A percentile compares a stretch with the other conserved stretches of the same genome.
These are phyloP conservation scores for Oryza nivara DNA, from an alignment of 176 grass and related monocot genomes.

Conservation along the genomic window DNA sequence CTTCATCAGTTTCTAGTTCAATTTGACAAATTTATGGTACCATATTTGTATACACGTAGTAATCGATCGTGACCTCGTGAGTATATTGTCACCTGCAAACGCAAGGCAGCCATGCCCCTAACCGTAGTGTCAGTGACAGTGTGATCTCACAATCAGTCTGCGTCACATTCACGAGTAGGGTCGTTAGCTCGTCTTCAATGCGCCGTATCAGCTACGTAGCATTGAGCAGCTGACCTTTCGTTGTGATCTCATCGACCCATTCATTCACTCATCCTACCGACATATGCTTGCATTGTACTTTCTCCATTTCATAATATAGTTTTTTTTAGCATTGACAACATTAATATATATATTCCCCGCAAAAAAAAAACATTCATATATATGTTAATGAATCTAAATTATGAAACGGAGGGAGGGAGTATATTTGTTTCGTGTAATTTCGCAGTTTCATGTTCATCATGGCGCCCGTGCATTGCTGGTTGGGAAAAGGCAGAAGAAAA, in stretches of 20 bases:
- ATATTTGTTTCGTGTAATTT: neutral
- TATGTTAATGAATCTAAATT: no score
- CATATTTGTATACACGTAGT: neutral
- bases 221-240: neutral
- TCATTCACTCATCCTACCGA: neutral
- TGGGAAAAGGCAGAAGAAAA: conserved; percentile 24
- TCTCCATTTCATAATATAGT: no score
- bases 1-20: neutral
- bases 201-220: neutral
- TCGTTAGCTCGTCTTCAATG: conserved; percentile 10
- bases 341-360: no score
- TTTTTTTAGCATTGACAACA: no score
- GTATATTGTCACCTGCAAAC: neutral
- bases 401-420: no score
- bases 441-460: neutral
- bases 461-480: neutral
- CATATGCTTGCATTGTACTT: no score
- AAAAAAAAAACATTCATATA: no score
- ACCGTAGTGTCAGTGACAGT: neutral
- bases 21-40: neutral
- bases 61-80: neutral
- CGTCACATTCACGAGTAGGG: neutral
- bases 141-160: neutral
- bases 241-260: neutral
- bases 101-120: neutral